Evolutionary conservation across 2,329 filamentous ascomycete species (phyloP).

Genomic region (Colletotrichum melonis): DNA sequence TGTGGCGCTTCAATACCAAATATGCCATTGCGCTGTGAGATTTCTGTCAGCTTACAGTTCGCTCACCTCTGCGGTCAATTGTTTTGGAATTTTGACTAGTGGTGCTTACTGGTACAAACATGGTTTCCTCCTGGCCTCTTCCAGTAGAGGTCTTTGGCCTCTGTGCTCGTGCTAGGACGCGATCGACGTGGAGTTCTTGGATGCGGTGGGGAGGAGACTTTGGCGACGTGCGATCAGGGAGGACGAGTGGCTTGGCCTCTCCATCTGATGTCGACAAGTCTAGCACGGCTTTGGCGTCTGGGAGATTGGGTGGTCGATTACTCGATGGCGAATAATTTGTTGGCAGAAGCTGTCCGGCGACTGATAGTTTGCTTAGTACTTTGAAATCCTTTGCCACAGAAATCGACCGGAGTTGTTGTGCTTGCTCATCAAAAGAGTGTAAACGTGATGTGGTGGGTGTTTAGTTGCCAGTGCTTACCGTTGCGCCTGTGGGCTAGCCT

Average conservation of each 20-base stretch:
- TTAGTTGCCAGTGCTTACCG: slow-evolving; percentile 30
- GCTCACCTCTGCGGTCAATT: background rate
- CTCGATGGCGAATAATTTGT: slow-evolving; percentile 10
- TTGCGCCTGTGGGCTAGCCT: slow-evolving; percentile 40
- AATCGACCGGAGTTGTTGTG: background rate
- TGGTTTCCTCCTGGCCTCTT: slow-evolving; percentile 32
- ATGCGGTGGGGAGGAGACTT: slow-evolving; percentile 21
- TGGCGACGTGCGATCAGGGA: background rate
- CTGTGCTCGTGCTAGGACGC: slow-evolving; percentile 38
- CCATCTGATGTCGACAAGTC: slow-evolving; percentile 4
- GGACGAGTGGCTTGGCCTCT: background rate
- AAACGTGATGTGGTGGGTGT: background rate
- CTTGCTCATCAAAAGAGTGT: background rate
- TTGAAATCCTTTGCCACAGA: background rate
- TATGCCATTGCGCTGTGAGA: slow-evolving; percentile 43
- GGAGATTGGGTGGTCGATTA: background rate
- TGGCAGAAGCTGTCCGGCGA: slow-evolving; percentile 30
- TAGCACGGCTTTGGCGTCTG: slow-evolving; percentile 20
- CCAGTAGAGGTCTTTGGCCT: slow-evolving; percentile 13
- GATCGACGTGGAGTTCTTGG: slow-evolving; percentile 43
- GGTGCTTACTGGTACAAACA: slow-evolving; percentile 41
- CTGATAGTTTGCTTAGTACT: slow-evolving; percentile 7
- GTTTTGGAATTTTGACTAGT: background rate
- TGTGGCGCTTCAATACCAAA: slow-evolving; percentile 37
- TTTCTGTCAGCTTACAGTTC: background rate